Conservation (phyloP, 2,329 filamentous ascomycete species). For the Phyllosticta paracitricarpa region DNA sequence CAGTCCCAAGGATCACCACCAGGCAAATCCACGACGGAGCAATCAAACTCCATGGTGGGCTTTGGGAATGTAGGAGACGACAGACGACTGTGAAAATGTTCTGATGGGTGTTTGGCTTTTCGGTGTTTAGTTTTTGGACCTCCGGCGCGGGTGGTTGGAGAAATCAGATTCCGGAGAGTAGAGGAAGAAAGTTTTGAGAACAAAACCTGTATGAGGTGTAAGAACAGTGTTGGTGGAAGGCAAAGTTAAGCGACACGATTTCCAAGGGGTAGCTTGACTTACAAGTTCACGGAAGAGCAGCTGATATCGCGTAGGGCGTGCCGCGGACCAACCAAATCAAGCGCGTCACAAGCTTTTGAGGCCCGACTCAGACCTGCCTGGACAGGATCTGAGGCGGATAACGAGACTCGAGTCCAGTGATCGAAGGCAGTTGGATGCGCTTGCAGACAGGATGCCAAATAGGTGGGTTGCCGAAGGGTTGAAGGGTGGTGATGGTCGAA, state of each 20-base stretch:
- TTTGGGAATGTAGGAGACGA: neutral
- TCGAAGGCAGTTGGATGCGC: neutral
- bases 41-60: neutral
- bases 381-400: neutral
- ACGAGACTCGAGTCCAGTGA: neutral
- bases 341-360: neutral
- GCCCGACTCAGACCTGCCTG: neutral
- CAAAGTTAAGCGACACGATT: neutral
- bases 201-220: neutral
- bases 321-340: neutral
- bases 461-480: neutral
- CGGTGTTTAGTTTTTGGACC: neutral
- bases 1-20: slow-evolving; percentile 61
- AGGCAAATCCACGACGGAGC: slow-evolving; percentile 1
- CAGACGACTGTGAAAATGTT: neutral
- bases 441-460: neutral
- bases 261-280: neutral
- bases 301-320: neutral
- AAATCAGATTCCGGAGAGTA: neutral
- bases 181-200: neutral
- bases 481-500: neutral
- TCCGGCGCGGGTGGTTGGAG: neutral
- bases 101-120: neutral
- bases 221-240: neutral
- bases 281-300: neutral